These are phyloP conservation scores for Funneliformis geosporum DNA, from an alignment of 192 early-diverging fungal species.

Conservation along the genomic window DNA sequence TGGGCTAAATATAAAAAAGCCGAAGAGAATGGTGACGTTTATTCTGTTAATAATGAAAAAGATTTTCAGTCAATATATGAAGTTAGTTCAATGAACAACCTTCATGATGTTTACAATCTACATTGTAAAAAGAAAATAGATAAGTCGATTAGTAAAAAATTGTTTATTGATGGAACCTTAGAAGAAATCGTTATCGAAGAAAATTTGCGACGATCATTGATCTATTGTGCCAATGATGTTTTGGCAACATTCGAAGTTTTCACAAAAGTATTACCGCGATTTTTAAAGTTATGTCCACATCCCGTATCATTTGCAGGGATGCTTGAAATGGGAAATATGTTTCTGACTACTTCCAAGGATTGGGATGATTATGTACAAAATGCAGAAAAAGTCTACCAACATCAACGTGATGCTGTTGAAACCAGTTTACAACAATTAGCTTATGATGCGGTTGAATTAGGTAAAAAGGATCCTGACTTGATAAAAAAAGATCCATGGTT, in stretches of 20 bases:
- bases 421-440: conserved; percentile 51
- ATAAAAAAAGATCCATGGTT: conserved; percentile 78
- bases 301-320: conserved; percentile 92
- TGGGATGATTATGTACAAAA: conserved; percentile 76
- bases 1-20: no score
- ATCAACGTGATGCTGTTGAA: conserved; percentile 54
- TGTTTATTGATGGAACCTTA: conserved; percentile 61
- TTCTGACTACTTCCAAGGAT: conserved; percentile 75
- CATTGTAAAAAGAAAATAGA: conserved; percentile 71
- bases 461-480: conserved; percentile 33
- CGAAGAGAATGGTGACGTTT: no score
- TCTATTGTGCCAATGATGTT: conserved; percentile 92
- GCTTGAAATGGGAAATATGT: conserved; percentile 82
- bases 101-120: conserved; percentile 76
- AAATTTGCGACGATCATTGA: conserved; percentile 67
- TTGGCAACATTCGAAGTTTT: conserved; percentile 73
- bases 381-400: conserved; percentile 56
- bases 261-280: conserved; percentile 66
- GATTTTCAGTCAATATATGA: conserved; percentile 60
- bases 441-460: conserved; percentile 41
- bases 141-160: conserved; percentile 58
- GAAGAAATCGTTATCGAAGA: conserved; percentile 55
- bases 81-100: conserved; percentile 70
- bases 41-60: conserved; percentile 22
- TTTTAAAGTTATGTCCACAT: conserved; percentile 83